Evolutionary conservation across 305 asterid genomes (phyloP).

Genomic region (Solanum chacoense): DNA sequence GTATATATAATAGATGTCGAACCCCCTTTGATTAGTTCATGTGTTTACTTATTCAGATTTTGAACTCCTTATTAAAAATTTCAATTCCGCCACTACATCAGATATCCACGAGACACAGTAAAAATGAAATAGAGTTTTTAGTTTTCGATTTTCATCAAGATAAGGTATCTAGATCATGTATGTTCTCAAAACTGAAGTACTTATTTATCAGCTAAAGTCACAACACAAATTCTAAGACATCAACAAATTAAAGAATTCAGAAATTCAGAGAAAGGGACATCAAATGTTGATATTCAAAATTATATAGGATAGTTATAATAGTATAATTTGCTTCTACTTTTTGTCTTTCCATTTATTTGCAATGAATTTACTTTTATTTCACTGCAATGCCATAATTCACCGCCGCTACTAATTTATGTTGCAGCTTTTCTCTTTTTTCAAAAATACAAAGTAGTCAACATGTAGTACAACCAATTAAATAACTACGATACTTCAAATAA

Average conservation of each 20-base stretch:
- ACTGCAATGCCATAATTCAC: not conserved
- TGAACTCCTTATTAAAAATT: too few relatives aligned
- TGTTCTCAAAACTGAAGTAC: not conserved
- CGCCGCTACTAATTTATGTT: not conserved
- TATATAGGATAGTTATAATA: not conserved
- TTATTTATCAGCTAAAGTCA: not conserved
- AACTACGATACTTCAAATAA: not conserved
- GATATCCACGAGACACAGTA: not conserved
- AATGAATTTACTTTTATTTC: not conserved
- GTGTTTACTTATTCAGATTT: too few relatives aligned
- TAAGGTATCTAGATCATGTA: not conserved
- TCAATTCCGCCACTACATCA: too few relatives aligned
- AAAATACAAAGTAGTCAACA: not conserved
- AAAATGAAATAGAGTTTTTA: not conserved
- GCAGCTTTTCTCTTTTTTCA: not conserved
- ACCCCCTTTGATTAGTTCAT: too few relatives aligned
- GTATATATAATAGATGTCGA: too few relatives aligned
- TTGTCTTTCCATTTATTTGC: not conserved
- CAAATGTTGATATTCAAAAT: not conserved
- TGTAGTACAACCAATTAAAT: not conserved
- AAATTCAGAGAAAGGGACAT: slow-evolving; percentile 2
- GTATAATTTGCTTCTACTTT: not conserved
- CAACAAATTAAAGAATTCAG: not conserved
- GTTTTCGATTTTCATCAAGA: too few relatives aligned
- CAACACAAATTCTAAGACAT: not conserved